Evolutionary conservation across 2,329 filamentous ascomycete species (phyloP).

Genomic region (Pseudogymnoascus sp.): DNA sequence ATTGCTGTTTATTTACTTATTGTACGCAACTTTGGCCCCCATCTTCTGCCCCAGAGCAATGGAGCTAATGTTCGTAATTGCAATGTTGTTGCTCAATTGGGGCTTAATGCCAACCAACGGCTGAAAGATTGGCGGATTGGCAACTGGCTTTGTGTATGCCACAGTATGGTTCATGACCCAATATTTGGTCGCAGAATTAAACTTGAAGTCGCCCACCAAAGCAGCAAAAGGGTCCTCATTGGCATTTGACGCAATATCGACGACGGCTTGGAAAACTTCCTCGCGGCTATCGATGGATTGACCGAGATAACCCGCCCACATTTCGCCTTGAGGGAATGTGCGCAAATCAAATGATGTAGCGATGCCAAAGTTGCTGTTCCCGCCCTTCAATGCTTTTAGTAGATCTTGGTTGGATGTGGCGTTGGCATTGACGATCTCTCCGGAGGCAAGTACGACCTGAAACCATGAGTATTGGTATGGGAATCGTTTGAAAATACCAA

Average conservation of each 20-base stretch:
- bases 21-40: background rate
- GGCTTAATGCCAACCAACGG: background rate
- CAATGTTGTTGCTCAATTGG: background rate
- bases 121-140: slow-evolving; percentile 9
- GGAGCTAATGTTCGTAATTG: background rate
- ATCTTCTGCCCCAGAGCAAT: background rate
- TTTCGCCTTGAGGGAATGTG: slow-evolving; percentile 15
- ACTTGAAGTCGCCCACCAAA: slow-evolving; percentile 10
- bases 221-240: slow-evolving; percentile 14
- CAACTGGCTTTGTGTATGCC: slow-evolving; percentile 9
- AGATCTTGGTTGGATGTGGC: slow-evolving; percentile 39
- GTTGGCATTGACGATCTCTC: slow-evolving; percentile 40
- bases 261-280: slow-evolving; percentile 9
- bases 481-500: background rate
- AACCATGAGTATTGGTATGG: background rate
- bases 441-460: slow-evolving; percentile 43
- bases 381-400: slow-evolving; percentile 46
- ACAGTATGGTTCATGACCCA: slow-evolving; percentile 11
- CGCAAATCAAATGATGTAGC: slow-evolving; percentile 36
- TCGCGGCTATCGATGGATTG: background rate
- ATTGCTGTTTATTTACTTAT: background rate
- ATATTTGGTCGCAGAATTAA: slow-evolving; percentile 3
- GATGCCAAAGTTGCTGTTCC: slow-evolving; percentile 50
- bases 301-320: slow-evolving; percentile 10
- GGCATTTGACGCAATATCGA: slow-evolving; percentile 10